phyloP scores from a whole-genome alignment of 2,329 filamentous ascomycete species.

The Aureobasidium sp. region DNA sequence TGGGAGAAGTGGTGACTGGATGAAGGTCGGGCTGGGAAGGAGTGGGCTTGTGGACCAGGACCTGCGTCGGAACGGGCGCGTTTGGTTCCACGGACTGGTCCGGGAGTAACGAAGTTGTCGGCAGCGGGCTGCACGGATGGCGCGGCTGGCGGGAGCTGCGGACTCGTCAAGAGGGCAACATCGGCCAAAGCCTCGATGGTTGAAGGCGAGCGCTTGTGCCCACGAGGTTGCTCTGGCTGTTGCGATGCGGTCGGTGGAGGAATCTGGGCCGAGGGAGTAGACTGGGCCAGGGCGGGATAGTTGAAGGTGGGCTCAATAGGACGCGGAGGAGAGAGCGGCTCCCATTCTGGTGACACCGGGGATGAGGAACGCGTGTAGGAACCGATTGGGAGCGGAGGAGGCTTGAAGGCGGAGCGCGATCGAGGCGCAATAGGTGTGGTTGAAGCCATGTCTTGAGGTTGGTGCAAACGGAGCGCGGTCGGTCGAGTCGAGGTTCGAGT shows the following conservation, averaged over 20 bases:
- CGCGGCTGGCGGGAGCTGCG: conserved; percentile 14
- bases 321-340: conserved; percentile 26
- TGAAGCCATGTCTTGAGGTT: conserved; percentile 16
- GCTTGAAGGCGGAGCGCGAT: conserved; percentile 24
- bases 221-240: conserved; percentile 4
- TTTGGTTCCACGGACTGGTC: conserved; percentile 33
- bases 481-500: neutral
- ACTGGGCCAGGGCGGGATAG: conserved; percentile 20
- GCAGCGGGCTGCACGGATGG: conserved; percentile 15
- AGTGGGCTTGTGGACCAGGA: conserved; percentile 34
- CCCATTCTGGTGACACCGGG: conserved; percentile 24
- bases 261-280: neutral
- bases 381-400: conserved; percentile 11
- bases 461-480: neutral
- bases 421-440: conserved; percentile 18
- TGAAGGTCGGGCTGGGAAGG: conserved; percentile 33
- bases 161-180: conserved; percentile 33
- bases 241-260: neutral
- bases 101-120: conserved; percentile 17
- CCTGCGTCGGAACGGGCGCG: conserved; percentile 51
- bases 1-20: conserved; percentile 38
- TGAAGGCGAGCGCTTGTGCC: conserved; percentile 24
- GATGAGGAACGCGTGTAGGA: conserved; percentile 22
- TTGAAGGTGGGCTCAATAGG: conserved; percentile 27
- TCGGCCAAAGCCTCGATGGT: conserved; percentile 38